Conservation (phyloP, 2,329 filamentous ascomycete species). For the Cercospora nicotianae region DNA sequence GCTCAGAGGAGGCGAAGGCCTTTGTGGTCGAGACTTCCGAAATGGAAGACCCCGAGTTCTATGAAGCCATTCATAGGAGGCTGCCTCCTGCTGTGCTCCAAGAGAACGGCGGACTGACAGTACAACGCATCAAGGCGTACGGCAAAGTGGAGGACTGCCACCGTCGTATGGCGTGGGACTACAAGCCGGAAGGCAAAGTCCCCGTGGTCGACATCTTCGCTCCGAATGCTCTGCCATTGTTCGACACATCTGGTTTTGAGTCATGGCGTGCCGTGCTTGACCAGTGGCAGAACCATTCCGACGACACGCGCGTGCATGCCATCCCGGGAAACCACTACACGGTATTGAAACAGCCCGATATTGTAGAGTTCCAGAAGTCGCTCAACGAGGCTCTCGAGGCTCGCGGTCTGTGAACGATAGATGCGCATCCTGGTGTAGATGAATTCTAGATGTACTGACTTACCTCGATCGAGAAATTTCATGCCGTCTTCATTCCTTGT, state of each 20-base stretch:
- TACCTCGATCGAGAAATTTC: not conserved
- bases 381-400: not conserved
- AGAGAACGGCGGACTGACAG: not conserved
- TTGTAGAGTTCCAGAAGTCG: not conserved
- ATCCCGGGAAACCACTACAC: not conserved
- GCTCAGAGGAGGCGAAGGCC: conserved; percentile 14
- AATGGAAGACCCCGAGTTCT: conserved; percentile 24
- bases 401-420: not conserved
- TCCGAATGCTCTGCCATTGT: not conserved
- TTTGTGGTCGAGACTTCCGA: conserved; percentile 22
- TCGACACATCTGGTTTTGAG: not conserved
- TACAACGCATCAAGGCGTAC: not conserved
- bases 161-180: not conserved
- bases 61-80: conserved; percentile 7
- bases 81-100: not conserved
- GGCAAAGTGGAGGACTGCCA: not conserved
- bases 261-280: not conserved
- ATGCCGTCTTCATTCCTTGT: not conserved
- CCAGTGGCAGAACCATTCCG: not conserved
- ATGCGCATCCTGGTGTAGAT: not conserved
- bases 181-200: not conserved
- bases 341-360: not conserved
- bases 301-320: not conserved
- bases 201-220: not conserved
- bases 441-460: not conserved